These are phyloP conservation scores for Spathaspora jeffriesii DNA, from an alignment of 1,139 yeast species.

Conservation along the genomic window DNA sequence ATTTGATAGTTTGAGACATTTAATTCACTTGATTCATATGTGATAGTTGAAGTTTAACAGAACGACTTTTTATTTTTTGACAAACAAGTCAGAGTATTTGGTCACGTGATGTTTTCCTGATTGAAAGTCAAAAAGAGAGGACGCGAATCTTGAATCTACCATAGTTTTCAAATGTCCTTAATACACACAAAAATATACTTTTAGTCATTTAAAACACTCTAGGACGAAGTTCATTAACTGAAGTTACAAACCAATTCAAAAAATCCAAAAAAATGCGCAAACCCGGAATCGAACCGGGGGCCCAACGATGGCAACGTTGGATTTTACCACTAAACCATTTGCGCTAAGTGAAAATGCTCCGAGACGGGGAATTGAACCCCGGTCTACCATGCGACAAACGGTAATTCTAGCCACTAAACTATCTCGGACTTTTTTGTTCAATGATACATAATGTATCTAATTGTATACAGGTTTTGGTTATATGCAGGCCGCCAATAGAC, in stretches of 20 bases:
- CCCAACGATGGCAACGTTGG: slow-evolving; percentile 12
- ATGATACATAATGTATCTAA: no score
- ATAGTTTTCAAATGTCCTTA: not conserved
- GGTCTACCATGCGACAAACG: slow-evolving; percentile 14
- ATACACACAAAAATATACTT: not conserved
- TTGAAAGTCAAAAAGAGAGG: not conserved
- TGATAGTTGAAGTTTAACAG: not conserved
- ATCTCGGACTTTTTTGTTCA: slow-evolving; percentile 10
- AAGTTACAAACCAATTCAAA: not conserved
- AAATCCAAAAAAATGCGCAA: slow-evolving; percentile 14
- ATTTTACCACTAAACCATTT: slow-evolving; percentile 11
- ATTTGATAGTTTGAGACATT: not conserved
- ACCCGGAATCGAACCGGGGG: slow-evolving; percentile 19
- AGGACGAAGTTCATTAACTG: not conserved
- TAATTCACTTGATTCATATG: slow-evolving; percentile 12
- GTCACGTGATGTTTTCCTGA: not conserved
- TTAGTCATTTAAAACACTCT: not conserved
- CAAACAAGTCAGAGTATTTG: not conserved
- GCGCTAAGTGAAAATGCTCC: slow-evolving; percentile 9
- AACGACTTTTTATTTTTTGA: not conserved
- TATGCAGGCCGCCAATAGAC: no score
- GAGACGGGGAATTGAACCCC: slow-evolving; percentile 14
- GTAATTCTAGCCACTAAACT: slow-evolving; percentile 13
- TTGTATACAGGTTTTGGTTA: no score
- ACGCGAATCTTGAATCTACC: not conserved